Base-by-base conservation (phyloP, 805 yeast species). In the Wickerhamiella alocasiicola region DNA sequence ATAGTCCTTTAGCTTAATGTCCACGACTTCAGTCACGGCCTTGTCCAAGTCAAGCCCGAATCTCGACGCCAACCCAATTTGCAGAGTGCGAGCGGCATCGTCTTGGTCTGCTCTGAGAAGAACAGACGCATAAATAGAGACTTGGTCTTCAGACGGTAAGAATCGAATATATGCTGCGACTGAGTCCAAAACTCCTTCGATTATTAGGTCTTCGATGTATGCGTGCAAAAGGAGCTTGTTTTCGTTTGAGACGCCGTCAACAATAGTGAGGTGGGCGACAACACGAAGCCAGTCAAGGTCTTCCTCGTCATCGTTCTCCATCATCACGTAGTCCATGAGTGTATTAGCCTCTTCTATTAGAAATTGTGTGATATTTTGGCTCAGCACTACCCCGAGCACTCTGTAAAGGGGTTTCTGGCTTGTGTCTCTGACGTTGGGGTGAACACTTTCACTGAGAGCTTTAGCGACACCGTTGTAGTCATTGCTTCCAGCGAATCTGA, bases 81-180 rank as follows among this genome's bases (percentile, higher is more conserved):
- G 39, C 15, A 36, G 15, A 13, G 23, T 12, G 3, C 23, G 33
- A 6, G 15, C 26, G 4, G 30, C 31, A 5, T 17, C 15, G 11
- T 18, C 19, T 11, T 18, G 32, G 15, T 36, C 27, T 13, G 20
- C 15, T 13, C 39, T 27, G 7, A 17, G 19, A 7, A 36, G 26
- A 19, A 36, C 19, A 21, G 20, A 12, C 5, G 31, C 32, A 15
- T 36, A 36, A 17, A 19, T 24, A 4, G 11, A 7, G 13, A 30
- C 11, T 20, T 36, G 39, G 11, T 16, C 6, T 13, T 20, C 15
- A 5, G 11, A 6, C 11, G n/a, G 16, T 15, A 36, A 13, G 15
- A 36, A 36, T 9, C 39, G 20, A 15, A 36, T 16, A 20, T 36
- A 36, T 23, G 39, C 26, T 16, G 38, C 31, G 24, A 26, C 23